These are phyloP conservation scores for Diplocarpon rosae DNA, from an alignment of 2,329 filamentous ascomycete genomes.

Conservation along the genomic window DNA sequence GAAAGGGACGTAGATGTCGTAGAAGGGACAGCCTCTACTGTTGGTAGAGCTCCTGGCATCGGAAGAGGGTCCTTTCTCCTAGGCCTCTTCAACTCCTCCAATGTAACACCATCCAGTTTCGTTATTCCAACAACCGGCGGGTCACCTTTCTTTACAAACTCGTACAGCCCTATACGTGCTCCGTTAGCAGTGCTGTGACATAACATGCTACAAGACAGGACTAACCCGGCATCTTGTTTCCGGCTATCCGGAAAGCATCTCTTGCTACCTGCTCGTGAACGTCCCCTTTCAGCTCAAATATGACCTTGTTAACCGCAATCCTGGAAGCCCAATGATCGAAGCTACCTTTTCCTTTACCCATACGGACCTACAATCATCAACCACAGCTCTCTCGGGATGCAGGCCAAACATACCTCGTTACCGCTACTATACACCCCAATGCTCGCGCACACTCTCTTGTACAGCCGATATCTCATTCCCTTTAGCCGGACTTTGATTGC, in stretches of 20 bases:
- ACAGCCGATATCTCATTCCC: constrained; percentile 85
- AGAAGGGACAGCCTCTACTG: constrained; percentile 4
- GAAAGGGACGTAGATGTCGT: constrained; percentile 20
- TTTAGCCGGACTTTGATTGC: constrained; percentile 82
- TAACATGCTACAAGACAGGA: constrained; percentile 9
- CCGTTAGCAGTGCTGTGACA: constrained; percentile 4
- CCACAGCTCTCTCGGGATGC: neutral
- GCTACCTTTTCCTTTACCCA: constrained; percentile 97
- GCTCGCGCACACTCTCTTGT: constrained; percentile 83
- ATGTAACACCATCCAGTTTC: constrained; percentile 71
- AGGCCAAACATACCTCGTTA: constrained; percentile 58
- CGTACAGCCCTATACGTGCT: constrained; percentile 56
- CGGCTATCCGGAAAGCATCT: constrained; percentile 88
- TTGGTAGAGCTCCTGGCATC: constrained; percentile 2
- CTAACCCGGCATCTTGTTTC: constrained; percentile 86
- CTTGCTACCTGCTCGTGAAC: constrained; percentile 89
- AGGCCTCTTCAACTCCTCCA: constrained; percentile 74
- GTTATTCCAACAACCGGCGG: constrained; percentile 84
- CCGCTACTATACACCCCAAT: constrained; percentile 92
- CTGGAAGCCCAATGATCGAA: constrained; percentile 95
- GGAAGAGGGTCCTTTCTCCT: constrained; percentile 37
- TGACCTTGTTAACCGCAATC: constrained; percentile 79
- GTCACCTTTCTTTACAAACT: constrained; percentile 90
- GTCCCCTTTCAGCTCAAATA: constrained; percentile 86
- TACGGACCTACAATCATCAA: constrained; percentile 54